Conservation (phyloP, 768 basidiomycete genomes). For the Boletus tylopilopsis region DNA sequence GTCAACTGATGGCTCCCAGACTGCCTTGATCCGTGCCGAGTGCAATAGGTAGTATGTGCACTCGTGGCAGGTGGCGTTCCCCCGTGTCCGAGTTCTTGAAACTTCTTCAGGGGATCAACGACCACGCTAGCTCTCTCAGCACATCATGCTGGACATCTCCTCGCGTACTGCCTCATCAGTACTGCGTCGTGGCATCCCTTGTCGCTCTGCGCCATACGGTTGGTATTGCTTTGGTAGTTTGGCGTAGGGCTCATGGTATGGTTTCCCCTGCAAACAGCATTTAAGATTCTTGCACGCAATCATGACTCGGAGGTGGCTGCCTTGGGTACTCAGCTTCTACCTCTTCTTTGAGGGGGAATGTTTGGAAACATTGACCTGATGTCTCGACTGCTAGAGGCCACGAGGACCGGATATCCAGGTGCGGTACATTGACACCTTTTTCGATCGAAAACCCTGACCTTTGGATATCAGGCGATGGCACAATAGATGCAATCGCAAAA, state of each 20-base stretch:
- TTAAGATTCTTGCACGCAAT: conserved; percentile 28
- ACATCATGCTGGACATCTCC: neutral
- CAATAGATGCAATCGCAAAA: conserved; percentile 25
- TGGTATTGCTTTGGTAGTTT: conserved; percentile 39
- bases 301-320: conserved; percentile 39
- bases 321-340: conserved; percentile 45
- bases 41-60: too few relatives aligned
- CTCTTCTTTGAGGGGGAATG: conserved; percentile 34
- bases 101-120: too few relatives aligned
- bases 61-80: too few relatives aligned
- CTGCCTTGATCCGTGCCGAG: too few relatives aligned
- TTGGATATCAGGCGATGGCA: conserved; percentile 40
- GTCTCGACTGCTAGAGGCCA: conserved; percentile 31
- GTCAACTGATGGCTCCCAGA: too few relatives aligned
- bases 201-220: conserved; percentile 13
- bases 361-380: conserved; percentile 48
- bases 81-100: too few relatives aligned
- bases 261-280: conserved; percentile 32
- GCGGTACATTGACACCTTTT: conserved; percentile 1
- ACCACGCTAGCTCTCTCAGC: conserved; percentile 9
- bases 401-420: conserved; percentile 51
- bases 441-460: neutral
- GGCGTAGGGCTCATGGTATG: conserved; percentile 28
- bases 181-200: conserved; percentile 3
- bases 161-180: conserved; percentile 2